Evolutionary conservation across 2,329 filamentous ascomycete species (phyloP).

Genomic region (Alternaria gaisen): DNA sequence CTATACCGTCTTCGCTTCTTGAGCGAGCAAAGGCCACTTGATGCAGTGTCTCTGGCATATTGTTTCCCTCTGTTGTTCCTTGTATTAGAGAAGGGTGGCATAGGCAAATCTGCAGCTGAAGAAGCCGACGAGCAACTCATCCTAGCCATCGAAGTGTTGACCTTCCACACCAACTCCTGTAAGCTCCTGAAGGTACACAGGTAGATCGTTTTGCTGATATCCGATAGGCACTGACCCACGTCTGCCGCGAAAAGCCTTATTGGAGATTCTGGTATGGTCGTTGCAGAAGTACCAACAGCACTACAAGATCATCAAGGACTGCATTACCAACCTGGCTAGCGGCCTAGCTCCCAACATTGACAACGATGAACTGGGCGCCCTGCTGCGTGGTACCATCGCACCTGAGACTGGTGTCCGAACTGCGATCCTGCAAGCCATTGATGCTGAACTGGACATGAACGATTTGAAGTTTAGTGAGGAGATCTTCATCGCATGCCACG

Average conservation of each 20-base stretch:
- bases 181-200: slow-evolving; percentile 28
- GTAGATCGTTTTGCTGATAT: slow-evolving; percentile 22
- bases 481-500: slow-evolving; percentile 92
- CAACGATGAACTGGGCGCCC: slow-evolving; percentile 73
- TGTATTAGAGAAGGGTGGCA: slow-evolving; percentile 80
- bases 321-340: slow-evolving; percentile 83
- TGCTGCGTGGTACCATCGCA: slow-evolving; percentile 82
- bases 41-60: slow-evolving; percentile 86
- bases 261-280: slow-evolving; percentile 75
- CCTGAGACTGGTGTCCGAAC: slow-evolving; percentile 81
- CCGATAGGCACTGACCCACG: slow-evolving; percentile 69
- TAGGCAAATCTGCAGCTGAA: slow-evolving; percentile 72
- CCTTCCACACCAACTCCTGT: slow-evolving; percentile 86
- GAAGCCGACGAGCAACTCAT: slow-evolving; percentile 90
- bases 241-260: slow-evolving; percentile 77
- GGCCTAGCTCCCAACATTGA: slow-evolving; percentile 85
- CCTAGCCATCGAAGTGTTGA: slow-evolving; percentile 84
- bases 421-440: slow-evolving; percentile 87
- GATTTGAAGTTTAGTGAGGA: slow-evolving; percentile 87
- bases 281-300: slow-evolving; percentile 93
- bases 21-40: slow-evolving; percentile 92
- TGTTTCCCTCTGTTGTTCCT: slow-evolving; percentile 82
- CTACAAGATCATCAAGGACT: slow-evolving; percentile 95
- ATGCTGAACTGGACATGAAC: slow-evolving; percentile 89
- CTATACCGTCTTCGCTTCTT: slow-evolving; percentile 90